phyloP scores from a whole-genome alignment of 1,284 basidiomycete species.

The Rhodotorula glutinis region DNA sequence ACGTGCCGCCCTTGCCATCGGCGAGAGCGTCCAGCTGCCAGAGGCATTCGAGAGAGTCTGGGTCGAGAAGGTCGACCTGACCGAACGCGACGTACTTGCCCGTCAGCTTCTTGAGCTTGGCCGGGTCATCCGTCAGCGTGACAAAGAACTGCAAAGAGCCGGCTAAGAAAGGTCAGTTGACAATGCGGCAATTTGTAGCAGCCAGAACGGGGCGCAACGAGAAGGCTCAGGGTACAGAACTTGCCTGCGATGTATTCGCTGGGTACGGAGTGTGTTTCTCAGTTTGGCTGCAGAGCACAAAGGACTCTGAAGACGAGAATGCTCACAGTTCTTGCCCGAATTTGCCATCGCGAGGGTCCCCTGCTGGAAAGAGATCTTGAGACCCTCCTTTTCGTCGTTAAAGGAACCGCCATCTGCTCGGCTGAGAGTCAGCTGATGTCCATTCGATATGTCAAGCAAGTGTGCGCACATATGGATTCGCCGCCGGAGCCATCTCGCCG shows the following conservation, averaged over 20 bases:
- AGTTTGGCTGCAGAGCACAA: background rate
- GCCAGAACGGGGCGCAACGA: too few species aligned
- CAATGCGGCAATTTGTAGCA: too few species aligned
- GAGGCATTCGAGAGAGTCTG: conserved; percentile 8
- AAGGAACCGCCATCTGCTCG: conserved; percentile 53
- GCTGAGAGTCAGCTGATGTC: background rate
- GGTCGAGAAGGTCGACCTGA: conserved; percentile 43
- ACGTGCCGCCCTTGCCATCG: conserved; percentile 50
- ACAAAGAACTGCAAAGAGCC: conserved; percentile 53
- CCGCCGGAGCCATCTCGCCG: conserved; percentile 57
- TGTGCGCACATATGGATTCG: conserved; percentile 49
- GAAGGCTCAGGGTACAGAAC: background rate
- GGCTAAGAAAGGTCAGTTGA: background rate
- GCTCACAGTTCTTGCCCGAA: conserved; percentile 50
- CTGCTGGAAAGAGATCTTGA: conserved; percentile 50
- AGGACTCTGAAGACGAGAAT: too few species aligned
- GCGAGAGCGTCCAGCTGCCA: conserved; percentile 50
- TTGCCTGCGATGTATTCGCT: conserved; percentile 41
- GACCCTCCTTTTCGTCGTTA: conserved; percentile 55
- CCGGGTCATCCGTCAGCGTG: conserved; percentile 52
- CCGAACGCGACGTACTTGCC: conserved; percentile 57
- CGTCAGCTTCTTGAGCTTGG: conserved; percentile 52
- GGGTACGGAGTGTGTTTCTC: background rate
- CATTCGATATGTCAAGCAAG: conserved; percentile 13
- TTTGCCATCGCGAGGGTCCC: conserved; percentile 58